A percentile compares a stretch with the other conserved stretches of the same genome.
Evolutionary conservation across 2,329 filamentous ascomycete species (phyloP).

Genomic region (Penicillium sp.): DNA sequence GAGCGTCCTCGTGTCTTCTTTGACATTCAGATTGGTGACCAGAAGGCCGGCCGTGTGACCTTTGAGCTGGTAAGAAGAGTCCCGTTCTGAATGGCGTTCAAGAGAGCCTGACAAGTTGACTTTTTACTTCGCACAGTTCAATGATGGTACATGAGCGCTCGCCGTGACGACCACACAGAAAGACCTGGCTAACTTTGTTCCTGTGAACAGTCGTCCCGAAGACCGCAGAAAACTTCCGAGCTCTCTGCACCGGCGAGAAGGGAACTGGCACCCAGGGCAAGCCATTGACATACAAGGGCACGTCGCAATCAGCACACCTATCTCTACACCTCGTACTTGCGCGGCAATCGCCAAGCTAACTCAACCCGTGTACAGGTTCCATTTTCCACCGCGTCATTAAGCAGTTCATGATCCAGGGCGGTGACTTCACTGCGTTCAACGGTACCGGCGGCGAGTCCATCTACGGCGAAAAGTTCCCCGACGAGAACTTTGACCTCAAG

Average conservation of each 20-base stretch:
- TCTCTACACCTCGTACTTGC: not conserved
- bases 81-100: not conserved
- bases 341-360: not conserved
- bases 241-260: conserved; percentile 93
- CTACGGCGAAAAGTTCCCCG: conserved; percentile 95
- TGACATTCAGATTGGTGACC: conserved; percentile 79
- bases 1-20: conserved; percentile 85
- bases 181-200: not conserved
- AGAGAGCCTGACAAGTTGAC: conserved; percentile 20
- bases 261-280: conserved; percentile 78
- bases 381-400: conserved; percentile 97
- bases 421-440: conserved; percentile 93
- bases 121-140: conserved; percentile 41
- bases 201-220: conserved; percentile 71
- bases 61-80: conserved; percentile 74
- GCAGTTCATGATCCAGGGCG: conserved; percentile 97
- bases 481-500: conserved; percentile 92
- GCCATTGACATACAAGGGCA: conserved; percentile 83
- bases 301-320: conserved; percentile 4
- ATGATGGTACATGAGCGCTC: conserved; percentile 44
- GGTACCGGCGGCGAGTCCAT: conserved; percentile 96
- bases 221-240: conserved; percentile 95
- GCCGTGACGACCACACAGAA: not conserved
- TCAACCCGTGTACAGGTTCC: conserved; percentile 57
- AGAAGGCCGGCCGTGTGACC: conserved; percentile 72